Base-by-base conservation (phyloP, 306 rosid genomes). In the Quercus variabilis region DNA sequence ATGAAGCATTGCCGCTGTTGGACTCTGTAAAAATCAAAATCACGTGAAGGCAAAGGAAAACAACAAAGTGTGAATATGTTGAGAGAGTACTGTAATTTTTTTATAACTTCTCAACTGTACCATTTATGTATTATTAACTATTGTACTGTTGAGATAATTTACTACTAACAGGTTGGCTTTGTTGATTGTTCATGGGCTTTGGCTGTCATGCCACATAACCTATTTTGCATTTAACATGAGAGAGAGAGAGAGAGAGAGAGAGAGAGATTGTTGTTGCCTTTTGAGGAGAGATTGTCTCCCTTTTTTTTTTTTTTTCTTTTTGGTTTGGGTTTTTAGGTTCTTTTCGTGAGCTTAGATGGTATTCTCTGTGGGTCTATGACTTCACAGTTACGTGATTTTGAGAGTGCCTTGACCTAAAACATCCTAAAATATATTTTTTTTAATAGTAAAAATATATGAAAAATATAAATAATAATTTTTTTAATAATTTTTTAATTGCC, bases 1-100 rank as follows among this genome's bases (percentile, higher is more conserved):
- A 21, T 15, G 79, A 71, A 68, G 55, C 30, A 35, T 60, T 71
- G 82, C 78, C 76, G 85, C 11, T 80, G 83, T 89, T 84, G 84
- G 79, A 67, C 55, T 33, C 0, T 54, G 75, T 62, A 83, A 31
- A 78, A 78, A 78, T 85, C 93, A 92, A 91, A 84, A 79, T 88
- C 97, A 91, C 96, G 93, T 89, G 96, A 83, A 82, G 64, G 30
- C 41, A 35, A 83, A 59, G 75, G 33, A 15, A 38, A 10, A 20
- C 38, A 57, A 51, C n/a, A 28, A 7, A 33, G 64, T 52, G 55
- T 54, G 28, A 20, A 1, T n/a, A 4, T 7, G 41, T 5, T 35
- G 41, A 5, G 1, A 35, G 41, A 35, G 41, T 1, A 35, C 41
- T 35, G 14, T 43, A 43, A 8, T 26, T 43, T 43, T 8, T 8